phyloP scores from a whole-genome alignment of 1,284 basidiomycete species.

The Ustilago trichophora region DNA sequence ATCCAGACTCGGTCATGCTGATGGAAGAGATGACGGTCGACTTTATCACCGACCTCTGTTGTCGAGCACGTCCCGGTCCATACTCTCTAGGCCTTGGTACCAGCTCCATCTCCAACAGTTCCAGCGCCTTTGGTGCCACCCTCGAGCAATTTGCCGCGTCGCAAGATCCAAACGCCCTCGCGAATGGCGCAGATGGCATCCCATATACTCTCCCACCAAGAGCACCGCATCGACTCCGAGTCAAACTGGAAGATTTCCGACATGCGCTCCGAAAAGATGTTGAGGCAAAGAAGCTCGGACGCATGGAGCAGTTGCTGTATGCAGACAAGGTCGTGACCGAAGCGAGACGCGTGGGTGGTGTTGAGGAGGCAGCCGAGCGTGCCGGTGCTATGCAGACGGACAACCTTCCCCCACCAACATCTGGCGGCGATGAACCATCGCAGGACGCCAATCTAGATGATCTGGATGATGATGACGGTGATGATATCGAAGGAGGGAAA shows the following conservation, averaged over 20 bases:
- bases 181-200: constrained; percentile 10
- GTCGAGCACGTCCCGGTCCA: constrained; percentile 70
- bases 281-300: constrained; percentile 57
- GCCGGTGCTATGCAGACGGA: constrained; percentile 49
- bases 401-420: constrained; percentile 28
- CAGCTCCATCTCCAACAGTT: constrained; percentile 39
- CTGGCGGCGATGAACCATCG: constrained; percentile 8
- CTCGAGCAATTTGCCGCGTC: constrained; percentile 16
- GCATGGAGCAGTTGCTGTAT: constrained; percentile 64
- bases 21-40: constrained; percentile 94
- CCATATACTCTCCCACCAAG: constrained; percentile 31
- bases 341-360: constrained; percentile 57
- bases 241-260: constrained; percentile 64
- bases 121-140: constrained; percentile 26
- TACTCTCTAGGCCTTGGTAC: constrained; percentile 50
- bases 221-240: constrained; percentile 49
- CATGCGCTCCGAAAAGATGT: constrained; percentile 63
- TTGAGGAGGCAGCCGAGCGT: constrained; percentile 56
- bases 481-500: constrained; percentile 13
- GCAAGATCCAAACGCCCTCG: constrained; percentile 18
- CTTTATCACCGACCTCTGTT: constrained; percentile 81
- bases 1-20: constrained; percentile 84
- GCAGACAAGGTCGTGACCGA: constrained; percentile 63
- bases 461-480: constrained; percentile 20
- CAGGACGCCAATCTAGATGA: constrained; percentile 17